A percentile compares a stretch with the other conserved stretches of the same genome.
phyloP scores from a whole-genome alignment of 2,329 filamentous ascomycete species.

The Penicillium sp. region DNA sequence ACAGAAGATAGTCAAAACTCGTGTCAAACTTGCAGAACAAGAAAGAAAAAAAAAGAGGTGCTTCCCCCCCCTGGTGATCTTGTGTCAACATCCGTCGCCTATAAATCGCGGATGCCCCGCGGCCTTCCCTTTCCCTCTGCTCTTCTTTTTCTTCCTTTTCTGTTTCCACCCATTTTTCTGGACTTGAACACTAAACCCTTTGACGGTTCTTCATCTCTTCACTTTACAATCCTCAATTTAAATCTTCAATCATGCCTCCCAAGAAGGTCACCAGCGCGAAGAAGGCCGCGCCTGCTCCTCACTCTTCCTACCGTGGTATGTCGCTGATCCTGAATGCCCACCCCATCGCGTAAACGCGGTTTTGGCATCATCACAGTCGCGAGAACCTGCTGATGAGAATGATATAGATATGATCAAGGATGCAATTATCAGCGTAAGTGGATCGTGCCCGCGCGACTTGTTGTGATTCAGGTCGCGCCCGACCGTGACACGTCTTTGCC shows the following conservation, averaged over 20 bases:
- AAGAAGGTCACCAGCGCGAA: conserved; percentile 63
- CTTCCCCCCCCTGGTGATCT: conserved; percentile 37
- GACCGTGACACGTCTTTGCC: conserved; percentile 39
- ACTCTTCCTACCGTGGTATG: conserved; percentile 69
- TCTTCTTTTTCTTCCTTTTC: conserved; percentile 27
- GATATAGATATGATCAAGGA: conserved; percentile 71
- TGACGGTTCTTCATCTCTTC: conserved; percentile 13
- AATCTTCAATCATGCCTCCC: conserved; percentile 58
- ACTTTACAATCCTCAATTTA: conserved; percentile 6
- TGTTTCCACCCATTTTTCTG: conserved; percentile 11
- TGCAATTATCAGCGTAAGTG: conserved; percentile 69
- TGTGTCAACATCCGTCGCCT: conserved; percentile 44
- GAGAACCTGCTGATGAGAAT: conserved; percentile 53
- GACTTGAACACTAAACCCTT: conserved; percentile 6
- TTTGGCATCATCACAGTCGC: conserved; percentile 50
- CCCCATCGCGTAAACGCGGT: conserved; percentile 47
- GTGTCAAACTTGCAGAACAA: neutral
- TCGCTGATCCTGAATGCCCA: conserved; percentile 47
- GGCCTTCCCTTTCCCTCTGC: conserved; percentile 38
- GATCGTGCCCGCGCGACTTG: conserved; percentile 51
- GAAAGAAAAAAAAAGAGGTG: conserved; percentile 9
- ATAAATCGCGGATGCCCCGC: conserved; percentile 47
- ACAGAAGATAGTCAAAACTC: neutral
- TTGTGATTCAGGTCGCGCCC: conserved; percentile 40
- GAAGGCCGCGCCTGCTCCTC: conserved; percentile 58